Evolutionary conservation across 306 rosid genomes (phyloP).

Genomic region (Castanopsis chinensis): DNA sequence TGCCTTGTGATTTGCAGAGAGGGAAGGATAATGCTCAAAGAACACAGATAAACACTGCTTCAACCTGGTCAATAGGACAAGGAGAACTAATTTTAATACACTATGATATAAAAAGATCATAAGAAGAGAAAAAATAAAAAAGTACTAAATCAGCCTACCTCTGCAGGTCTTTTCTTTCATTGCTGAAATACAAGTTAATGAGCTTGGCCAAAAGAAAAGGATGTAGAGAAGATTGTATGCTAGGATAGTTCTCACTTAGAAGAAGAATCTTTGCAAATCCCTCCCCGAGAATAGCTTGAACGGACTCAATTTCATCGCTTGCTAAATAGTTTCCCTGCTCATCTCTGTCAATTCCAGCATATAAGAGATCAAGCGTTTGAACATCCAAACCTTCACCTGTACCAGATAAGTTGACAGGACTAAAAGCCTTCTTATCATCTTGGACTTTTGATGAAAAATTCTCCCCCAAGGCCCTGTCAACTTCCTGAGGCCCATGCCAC

Average conservation of each 20-base stretch:
- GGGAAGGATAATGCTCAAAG: conserved; percentile 91
- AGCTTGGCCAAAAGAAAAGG: conserved; percentile 72
- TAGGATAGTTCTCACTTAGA: conserved; percentile 65
- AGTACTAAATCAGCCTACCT: conserved; percentile 41
- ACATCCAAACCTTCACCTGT: conserved; percentile 38
- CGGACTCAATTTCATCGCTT: conserved; percentile 61
- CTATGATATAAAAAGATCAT: neutral
- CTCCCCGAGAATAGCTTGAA: conserved; percentile 75
- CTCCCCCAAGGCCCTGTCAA: conserved; percentile 52
- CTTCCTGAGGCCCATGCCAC: conserved; percentile 93
- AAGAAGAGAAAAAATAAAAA: neutral
- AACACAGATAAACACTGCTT: conserved; percentile 89
- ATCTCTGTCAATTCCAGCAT: conserved; percentile 60
- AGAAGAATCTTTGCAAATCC: conserved; percentile 98
- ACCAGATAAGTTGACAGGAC: conserved; percentile 57
- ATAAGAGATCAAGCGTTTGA: conserved; percentile 69
- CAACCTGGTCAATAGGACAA: conserved; percentile 49
- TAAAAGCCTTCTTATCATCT: conserved; percentile 41
- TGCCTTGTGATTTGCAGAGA: conserved; percentile 78
- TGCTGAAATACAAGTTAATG: conserved; percentile 62
- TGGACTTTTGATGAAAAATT: conserved; percentile 33
- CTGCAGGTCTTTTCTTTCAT: conserved; percentile 50
- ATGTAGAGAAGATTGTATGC: conserved; percentile 65
- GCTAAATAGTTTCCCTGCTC: conserved; percentile 52
- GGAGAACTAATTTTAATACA: conserved; percentile 11